Evolutionary conservation across 768 basidiomycete species (phyloP), one percentile per base, ranked within the genome.

Genomic region (Boletellus emodensis): DNA sequence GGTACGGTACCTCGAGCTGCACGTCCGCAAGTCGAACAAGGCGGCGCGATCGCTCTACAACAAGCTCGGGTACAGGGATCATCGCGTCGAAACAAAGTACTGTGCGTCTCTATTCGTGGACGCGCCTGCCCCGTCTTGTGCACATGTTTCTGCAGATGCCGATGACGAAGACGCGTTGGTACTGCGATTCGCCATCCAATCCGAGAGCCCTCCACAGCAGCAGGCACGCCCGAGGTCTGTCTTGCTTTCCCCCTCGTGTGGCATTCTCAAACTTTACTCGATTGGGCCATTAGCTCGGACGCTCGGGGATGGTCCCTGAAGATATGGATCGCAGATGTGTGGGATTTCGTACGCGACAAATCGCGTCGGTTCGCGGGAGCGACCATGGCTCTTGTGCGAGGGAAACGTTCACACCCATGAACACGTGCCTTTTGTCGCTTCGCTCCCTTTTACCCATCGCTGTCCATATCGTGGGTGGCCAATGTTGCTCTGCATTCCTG

Each of bases 1-100:
- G 9, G 39, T 69, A 35, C 44, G 55, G 30, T 53, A 52, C 38
- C 55, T 69, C 39, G 59, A 69, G 32, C 30, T 67, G 32, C 59
- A 69, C 2, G 67, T 67, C 33, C 61, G 66, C 37, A 63, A 35
- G 28, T 65, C 66, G 26, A 67, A 67, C 40, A 61, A 38, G 24
- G 52, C 57, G 10, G 66, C 66, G 13, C 40, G 34, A 30, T 48
- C 53, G 8, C 35, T 69, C 5, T 67, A 67, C 22, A 35, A 52
- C 2, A 61, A 56, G 14, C 61, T 67, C 10, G 66, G 65, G 26
- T 67, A 66, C 46, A 3, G 18, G 11, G n/a, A 38, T 14, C 41
- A 57, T 37, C 40, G 40, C 6, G 30, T 54, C 12, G 67, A 55
- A 1, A 15, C 15, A 2, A 57, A 52, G 36, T 69, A 67, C 35